Base-by-base conservation (phyloP, 192 early-diverging fungal genomes). In the Geosiphon pyriformis region DNA sequence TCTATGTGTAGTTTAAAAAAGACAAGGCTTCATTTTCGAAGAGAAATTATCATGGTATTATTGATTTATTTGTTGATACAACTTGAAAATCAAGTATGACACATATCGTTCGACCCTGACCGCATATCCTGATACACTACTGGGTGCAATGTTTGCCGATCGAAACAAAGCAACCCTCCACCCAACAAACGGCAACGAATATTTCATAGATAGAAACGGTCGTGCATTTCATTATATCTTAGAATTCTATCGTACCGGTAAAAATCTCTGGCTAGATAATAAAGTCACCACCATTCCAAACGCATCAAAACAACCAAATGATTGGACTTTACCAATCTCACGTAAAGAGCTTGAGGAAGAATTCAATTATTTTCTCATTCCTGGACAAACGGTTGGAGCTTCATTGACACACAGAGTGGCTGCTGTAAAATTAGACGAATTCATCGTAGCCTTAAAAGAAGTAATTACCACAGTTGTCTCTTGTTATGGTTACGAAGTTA, bases 161-260 rank as follows among this genome's bases (percentile, higher is more conserved):
- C 18, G 33, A 11, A 33, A 60, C 22, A 60, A n/a, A 20, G n/a
- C 59, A 33, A 33, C 42, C 0, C 22, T 60, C 27, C n/a, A 60
- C 10, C 59, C 22, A 33, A 27, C 22, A 33, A 27, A 60, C 27
- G 22, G 42, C 0, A 46, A 60, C 22, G 59, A 60, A 60, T 60
- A 60, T 46, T 60, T 60, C 27, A 42, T 60, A 11, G 59, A 60
- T 33, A 11, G 59, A 8, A 60, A 60, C 22, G 22, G 26, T 46
- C 33, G 42, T 18, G 59, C 59, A 8, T 60, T 60, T 60, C 33
- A 33, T 60, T 33, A 42, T 33, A 22, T 60, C 27, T 10, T 60
- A 8, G 59, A 60, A 46, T 60, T 25, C 27, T 60, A 60, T 46
- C 32, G 59, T 0, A 60, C 32, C 8, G 59, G 59, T 20, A 46